These are phyloP conservation scores for Beauveria sp. DNA, from an alignment of 2,329 filamentous ascomycete species.

Conservation along the genomic window DNA sequence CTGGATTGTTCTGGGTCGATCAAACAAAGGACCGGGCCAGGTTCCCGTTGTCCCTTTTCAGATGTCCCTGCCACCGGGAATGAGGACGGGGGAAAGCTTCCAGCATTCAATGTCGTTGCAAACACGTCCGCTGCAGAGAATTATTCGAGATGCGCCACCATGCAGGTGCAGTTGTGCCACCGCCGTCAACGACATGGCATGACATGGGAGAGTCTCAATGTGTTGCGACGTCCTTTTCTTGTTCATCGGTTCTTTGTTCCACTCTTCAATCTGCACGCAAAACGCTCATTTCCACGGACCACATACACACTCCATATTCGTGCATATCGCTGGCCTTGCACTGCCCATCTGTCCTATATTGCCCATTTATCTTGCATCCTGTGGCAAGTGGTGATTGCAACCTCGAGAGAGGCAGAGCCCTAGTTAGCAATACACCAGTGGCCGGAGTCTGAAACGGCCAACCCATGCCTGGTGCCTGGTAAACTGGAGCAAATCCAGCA, in stretches of 20 bases:
- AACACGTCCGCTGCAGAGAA: background rate
- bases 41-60: background rate
- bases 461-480: constrained; percentile 3
- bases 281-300: background rate
- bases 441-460: background rate
- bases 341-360: background rate
- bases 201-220: background rate
- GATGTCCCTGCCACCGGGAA: background rate
- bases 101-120: background rate
- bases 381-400: background rate
- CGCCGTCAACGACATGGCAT: background rate
- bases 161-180: background rate
- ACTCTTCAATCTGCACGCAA: no score
- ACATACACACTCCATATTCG: background rate
- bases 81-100: background rate
- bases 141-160: background rate
- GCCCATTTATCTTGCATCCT: background rate
- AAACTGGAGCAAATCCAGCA: constrained; percentile 1
- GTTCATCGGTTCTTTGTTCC: no score
- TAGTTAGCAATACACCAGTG: background rate
- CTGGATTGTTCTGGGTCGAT: background rate
- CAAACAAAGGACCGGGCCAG: background rate
- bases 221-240: no score
- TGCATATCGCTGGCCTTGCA: background rate
- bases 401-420: background rate